Percentiles rank a stretch among this genome's conserved stretches.
These are phyloP conservation scores for Pelargonium fulgidum DNA, from an alignment of 441 rosid species.

Conservation along the genomic window DNA sequence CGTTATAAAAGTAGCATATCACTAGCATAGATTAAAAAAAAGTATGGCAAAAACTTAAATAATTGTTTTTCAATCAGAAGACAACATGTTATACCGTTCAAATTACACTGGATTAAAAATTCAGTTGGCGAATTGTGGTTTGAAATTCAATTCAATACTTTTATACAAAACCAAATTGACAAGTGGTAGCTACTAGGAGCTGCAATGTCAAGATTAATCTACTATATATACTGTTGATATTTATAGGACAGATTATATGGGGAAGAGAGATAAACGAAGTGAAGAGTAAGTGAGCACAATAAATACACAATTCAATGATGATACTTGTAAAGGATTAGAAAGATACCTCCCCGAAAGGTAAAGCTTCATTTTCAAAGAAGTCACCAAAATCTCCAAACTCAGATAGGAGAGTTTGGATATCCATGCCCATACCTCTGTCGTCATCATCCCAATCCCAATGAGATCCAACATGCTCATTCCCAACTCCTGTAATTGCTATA, in stretches of 20 bases:
- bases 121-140: neutral
- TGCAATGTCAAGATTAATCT: slow-evolving; percentile 2
- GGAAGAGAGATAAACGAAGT: slow-evolving; percentile 4
- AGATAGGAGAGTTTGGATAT: slow-evolving; percentile 94
- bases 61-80: slow-evolving; percentile 5
- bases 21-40: neutral
- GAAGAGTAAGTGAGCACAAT: no score
- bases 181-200: neutral
- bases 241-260: neutral
- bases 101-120: neutral
- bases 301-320: neutral
- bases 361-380: slow-evolving; percentile 86
- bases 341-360: slow-evolving; percentile 99
- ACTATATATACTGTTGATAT: neutral
- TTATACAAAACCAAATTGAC: neutral
- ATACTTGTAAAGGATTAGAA: slow-evolving; percentile 16
- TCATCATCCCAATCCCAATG: slow-evolving; percentile 95
- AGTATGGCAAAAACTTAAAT: neutral
- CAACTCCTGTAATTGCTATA: slow-evolving; percentile 58
- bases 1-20: neutral
- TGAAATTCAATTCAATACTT: neutral
- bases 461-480: slow-evolving; percentile 67
- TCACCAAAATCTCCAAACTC: slow-evolving; percentile 99
- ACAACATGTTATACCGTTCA: neutral
- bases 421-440: slow-evolving; percentile 81